Base-by-base conservation (phyloP, 768 basidiomycete genomes). In the Symmetrospora coprosmae region DNA sequence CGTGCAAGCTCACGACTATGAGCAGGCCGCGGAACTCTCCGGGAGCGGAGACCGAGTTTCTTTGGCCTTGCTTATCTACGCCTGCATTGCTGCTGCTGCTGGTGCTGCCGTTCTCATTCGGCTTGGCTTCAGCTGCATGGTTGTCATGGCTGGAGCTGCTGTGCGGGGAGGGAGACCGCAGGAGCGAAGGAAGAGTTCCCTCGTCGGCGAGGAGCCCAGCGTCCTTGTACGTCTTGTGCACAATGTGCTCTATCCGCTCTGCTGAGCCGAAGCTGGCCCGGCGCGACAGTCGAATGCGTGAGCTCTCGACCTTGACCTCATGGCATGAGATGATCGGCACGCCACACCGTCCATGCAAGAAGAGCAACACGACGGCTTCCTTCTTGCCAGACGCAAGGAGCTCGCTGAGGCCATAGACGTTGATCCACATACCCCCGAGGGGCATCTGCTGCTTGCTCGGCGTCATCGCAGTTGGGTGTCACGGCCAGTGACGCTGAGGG, bases 211-310 rank as follows among this genome's bases (percentile, higher is more conserved):
- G n/a, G n/a, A n/a, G n/a, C 23, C 28, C 19, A 6, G 31, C 40
- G 37, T 58, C 55, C 8, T 58, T 30, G 33, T 58, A 58, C 31
- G 41, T 46, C 40, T 45, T 43, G 31, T 58, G 41, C 13, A 46
- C 55, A 17, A 58, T 47, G 25, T 58, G 55, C 55, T 58, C 55
- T 27, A 58, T 58, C 21, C 55, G 41, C 23, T 58, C 55, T 8
- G 55, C 55, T 4, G 41, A 46, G 4, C 55, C 55, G 41, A 58
- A 58, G 16, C 55, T 58, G 41, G 6, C 6, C 14, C 27, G 28
- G 6, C 11, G 9, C 14, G 23, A 19, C n/a, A 7, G 45, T 31
- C 45, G 8, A 7, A 19, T 16, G 19, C 27, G 33, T 7, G 19
- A 17, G 45, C 13, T 11, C 33, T 27, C 19, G 43, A 19, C 5